These are phyloP conservation scores for Pseudofabraea citricarpa DNA, from an alignment of 2,329 filamentous ascomycete species.

Conservation along the genomic window DNA sequence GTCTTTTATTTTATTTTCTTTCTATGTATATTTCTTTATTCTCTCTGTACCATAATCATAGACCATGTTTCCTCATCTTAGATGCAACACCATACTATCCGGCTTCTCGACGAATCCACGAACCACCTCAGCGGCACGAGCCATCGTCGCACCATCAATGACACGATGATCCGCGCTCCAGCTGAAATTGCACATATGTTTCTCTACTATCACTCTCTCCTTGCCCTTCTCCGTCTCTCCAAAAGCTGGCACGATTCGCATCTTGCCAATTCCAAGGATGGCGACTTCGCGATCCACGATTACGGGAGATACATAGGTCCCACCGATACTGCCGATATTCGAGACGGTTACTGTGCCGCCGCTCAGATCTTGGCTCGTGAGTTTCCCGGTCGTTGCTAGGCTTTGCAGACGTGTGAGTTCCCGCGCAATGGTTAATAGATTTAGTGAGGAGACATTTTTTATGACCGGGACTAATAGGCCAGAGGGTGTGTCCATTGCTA, in stretches of 20 bases:
- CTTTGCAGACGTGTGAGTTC: conserved; percentile 71
- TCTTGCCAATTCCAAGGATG: conserved; percentile 82
- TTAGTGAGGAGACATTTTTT: conserved; percentile 73
- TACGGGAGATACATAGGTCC: conserved; percentile 85
- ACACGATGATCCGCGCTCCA: conserved; percentile 96
- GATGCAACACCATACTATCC: conserved; percentile 78
- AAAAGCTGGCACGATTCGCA: conserved; percentile 79
- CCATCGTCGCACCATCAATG: conserved; percentile 92
- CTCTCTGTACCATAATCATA: no score
- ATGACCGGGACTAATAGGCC: conserved; percentile 91
- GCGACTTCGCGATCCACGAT: conserved; percentile 88
- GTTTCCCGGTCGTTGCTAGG: conserved; percentile 69
- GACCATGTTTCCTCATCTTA: no score
- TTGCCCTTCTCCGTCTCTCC: conserved; percentile 35
- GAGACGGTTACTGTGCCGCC: conserved; percentile 93
- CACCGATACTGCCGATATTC: conserved; percentile 93
- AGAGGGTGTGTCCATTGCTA: conserved; percentile 88
- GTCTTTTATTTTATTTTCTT: no score
- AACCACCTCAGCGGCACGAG: conserved; percentile 80
- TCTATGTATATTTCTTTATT: no score
- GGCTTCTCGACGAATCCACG: conserved; percentile 76
- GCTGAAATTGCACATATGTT: conserved; percentile 83
- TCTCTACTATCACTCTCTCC: conserved; percentile 72
- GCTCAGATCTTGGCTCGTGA: conserved; percentile 68
- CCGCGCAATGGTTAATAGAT: conserved; percentile 70